phyloP scores from a whole-genome alignment of 2,329 filamentous ascomycete species.

The Graphium sp. region DNA sequence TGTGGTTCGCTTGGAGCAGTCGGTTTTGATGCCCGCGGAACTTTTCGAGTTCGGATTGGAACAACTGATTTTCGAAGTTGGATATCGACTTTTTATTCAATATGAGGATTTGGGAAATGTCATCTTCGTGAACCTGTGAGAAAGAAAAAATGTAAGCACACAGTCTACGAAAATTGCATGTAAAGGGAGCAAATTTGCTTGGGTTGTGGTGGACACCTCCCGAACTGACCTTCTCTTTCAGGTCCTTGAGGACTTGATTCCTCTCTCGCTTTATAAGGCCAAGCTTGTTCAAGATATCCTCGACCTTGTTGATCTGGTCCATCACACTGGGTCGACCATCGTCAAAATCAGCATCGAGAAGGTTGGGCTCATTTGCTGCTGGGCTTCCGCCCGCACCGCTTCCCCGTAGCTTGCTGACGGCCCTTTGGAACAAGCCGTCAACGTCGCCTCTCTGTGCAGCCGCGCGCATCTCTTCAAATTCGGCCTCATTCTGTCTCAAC shows the following conservation, averaged over 20 bases:
- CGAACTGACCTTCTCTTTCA: constrained; percentile 85
- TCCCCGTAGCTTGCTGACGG: constrained; percentile 61
- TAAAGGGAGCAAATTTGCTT: too few relatives aligned
- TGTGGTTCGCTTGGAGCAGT: constrained; percentile 84
- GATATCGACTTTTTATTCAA: constrained; percentile 94
- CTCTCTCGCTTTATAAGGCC: constrained; percentile 86
- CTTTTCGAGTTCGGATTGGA: constrained; percentile 94
- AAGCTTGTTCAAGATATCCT: constrained; percentile 79
- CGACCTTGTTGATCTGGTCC: constrained; percentile 78
- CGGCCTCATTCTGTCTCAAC: constrained; percentile 66
- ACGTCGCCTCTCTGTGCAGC: constrained; percentile 77
- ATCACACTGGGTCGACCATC: constrained; percentile 66
- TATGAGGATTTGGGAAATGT: constrained; percentile 94
- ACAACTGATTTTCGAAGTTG: constrained; percentile 81
- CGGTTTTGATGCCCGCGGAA: constrained; percentile 87
- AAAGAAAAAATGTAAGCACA: too few relatives aligned
- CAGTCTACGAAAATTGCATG: too few relatives aligned
- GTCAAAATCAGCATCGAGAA: constrained; percentile 84
- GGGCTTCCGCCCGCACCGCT: constrained; percentile 44
- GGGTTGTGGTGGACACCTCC: too few relatives aligned
- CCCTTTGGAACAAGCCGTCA: constrained; percentile 76
- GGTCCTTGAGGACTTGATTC: constrained; percentile 80
- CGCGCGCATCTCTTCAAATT: constrained; percentile 89
- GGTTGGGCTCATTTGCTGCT: constrained; percentile 48
- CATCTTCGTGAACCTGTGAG: constrained; percentile 89